Conservation (phyloP, 1,139 yeast genomes). For the Geotrichum bryndzae region DNA sequence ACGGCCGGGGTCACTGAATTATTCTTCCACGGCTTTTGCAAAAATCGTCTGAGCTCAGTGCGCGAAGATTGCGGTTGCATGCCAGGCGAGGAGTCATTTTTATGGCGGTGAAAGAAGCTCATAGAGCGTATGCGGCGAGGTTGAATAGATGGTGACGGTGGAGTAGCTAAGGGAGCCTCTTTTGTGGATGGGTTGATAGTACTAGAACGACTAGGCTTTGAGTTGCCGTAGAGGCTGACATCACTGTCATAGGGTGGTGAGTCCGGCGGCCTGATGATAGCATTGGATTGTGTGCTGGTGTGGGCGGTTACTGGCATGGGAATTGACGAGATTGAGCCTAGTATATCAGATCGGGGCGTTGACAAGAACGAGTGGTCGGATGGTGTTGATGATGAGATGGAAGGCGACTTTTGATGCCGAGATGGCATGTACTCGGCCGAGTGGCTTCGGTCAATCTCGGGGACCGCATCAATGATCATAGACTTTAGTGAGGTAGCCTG, state of each 20-base stretch:
- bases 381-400: neutral
- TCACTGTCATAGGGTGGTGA: neutral
- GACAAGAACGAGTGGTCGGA: neutral
- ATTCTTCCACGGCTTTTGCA: slow-evolving; percentile 31
- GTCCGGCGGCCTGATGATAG: neutral
- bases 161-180: slow-evolving; percentile 12
- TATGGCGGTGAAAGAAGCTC: slow-evolving; percentile 24
- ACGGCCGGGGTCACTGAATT: neutral
- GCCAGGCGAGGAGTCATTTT: slow-evolving; percentile 22
- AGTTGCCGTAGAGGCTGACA: neutral
- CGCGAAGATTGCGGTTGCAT: slow-evolving; percentile 19
- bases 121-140: slow-evolving; percentile 19
- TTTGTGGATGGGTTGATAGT: slow-evolving; percentile 1
- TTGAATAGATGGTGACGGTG: slow-evolving; percentile 14
- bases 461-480: neutral
- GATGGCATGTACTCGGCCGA: neutral
- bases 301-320: neutral
- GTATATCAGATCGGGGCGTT: neutral
- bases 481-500: neutral
- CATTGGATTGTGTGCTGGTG: neutral
- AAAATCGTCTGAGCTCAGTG: slow-evolving; percentile 31
- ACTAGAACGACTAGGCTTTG: neutral
- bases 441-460: neutral
- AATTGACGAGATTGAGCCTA: neutral
- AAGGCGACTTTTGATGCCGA: neutral